phyloP scores from a whole-genome alignment of 2,329 filamentous ascomycete species.

The Colletotrichum truncatum region DNA sequence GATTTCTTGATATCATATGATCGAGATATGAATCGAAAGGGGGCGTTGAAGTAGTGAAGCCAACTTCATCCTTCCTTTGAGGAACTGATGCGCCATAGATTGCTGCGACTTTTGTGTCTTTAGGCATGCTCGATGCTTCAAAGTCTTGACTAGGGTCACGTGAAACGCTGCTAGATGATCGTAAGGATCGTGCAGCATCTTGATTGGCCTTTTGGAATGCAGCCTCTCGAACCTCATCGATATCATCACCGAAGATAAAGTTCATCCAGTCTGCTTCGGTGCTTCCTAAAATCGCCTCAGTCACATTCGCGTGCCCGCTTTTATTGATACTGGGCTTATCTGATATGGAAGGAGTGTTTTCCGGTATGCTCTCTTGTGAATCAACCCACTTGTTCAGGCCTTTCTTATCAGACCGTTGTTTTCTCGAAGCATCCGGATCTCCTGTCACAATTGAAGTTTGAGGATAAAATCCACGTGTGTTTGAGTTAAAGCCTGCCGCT shows the following conservation, averaged over 20 bases:
- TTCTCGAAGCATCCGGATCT: too few species aligned
- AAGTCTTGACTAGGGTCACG: too few species aligned
- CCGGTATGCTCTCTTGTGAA: too few species aligned
- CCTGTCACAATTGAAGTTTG: too few species aligned
- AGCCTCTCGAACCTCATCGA: not conserved
- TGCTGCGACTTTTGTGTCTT: not conserved
- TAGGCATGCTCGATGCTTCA: not conserved
- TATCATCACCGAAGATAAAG: constrained; percentile 21
- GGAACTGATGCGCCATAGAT: not conserved
- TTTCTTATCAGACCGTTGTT: too few species aligned
- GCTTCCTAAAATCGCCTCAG: too few species aligned
- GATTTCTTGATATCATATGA: not conserved
- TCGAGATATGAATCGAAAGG: not conserved
- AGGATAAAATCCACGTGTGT: too few species aligned
- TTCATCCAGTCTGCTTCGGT: constrained; percentile 19
- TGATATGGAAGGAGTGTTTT: too few species aligned
- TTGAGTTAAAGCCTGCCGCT: too few species aligned
- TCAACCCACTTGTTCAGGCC: too few species aligned
- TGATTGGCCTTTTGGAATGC: constrained; percentile 11
- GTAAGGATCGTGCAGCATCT: constrained; percentile 9
- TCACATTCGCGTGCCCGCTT: too few species aligned
- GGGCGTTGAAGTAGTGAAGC: not conserved
- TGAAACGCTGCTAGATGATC: constrained; percentile 2
- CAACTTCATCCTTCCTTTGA: not conserved
- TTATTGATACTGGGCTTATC: too few species aligned